Percentiles rank a stretch among this genome's conserved stretches.
phyloP scores from a whole-genome alignment of 257 asterid genomes.

The Solanum medicagineum region DNA sequence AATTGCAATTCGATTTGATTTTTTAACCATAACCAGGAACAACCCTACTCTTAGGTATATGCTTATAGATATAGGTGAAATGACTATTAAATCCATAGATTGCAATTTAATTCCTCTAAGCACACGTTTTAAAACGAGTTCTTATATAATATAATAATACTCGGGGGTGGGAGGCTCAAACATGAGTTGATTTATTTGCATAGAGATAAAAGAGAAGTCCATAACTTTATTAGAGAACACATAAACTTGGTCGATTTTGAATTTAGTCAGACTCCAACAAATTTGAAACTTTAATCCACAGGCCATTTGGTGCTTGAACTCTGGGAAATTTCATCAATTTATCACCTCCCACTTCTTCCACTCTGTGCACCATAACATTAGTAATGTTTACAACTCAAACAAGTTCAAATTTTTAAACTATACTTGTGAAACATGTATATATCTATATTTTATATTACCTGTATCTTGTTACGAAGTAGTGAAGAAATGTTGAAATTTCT shows the following conservation, averaged over 20 bases:
- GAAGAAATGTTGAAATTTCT: conserved; percentile 77
- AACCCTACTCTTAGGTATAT: too few relatives aligned
- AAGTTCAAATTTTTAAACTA: not conserved
- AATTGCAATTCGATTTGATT: too few relatives aligned
- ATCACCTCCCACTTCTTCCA: conserved; percentile 66
- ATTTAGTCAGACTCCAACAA: not conserved
- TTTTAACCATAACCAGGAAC: too few relatives aligned
- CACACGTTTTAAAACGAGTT: too few relatives aligned
- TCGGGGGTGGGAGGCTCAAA: not conserved
- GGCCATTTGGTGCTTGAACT: conserved; percentile 74
- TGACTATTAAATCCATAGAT: too few relatives aligned
- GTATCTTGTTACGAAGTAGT: conserved; percentile 68
- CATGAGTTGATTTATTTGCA: not conserved
- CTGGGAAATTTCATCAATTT: conserved; percentile 49
- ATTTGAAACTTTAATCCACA: conserved; percentile 33
- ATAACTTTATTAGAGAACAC: not conserved
- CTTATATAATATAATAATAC: too few relatives aligned
- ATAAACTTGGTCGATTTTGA: not conserved
- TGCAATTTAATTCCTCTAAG: too few relatives aligned
- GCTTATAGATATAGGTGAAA: too few relatives aligned
- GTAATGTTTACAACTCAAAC: not conserved
- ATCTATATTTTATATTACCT: conserved; percentile 19
- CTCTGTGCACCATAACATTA: conserved; percentile 22
- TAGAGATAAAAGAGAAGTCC: not conserved
- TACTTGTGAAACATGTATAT: not conserved